Evolutionary conservation across 2,329 filamentous ascomycete species (phyloP), one percentile per base, ranked within the genome.

Genomic region (Trichophyton verrucosum): DNA sequence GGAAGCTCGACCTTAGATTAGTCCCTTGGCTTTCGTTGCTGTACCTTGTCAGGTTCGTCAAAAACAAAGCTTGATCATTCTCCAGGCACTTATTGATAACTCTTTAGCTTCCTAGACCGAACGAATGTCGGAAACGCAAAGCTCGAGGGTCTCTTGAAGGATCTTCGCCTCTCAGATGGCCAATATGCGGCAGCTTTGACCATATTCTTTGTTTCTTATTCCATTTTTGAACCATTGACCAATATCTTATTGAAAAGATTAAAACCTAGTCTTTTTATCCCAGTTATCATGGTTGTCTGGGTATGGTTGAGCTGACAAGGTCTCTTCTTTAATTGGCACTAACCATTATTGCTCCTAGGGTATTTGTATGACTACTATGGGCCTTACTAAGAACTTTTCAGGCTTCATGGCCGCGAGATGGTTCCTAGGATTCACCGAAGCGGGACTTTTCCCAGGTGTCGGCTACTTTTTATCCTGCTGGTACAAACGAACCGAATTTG

Each of bases 401-500:
- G 77, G 78, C 2, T 69, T 81, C 4, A 73, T 80, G 66, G 75
- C 76, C 6, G 75, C 77, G 57, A 76, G 79, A 17, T 77, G 73
- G 73, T 77, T 77, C 63, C 69, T 77, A 0, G 75, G 75, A 3
- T 66, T 76, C 11, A 63, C 69, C 1, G 65, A 66, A 59, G 63
- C 67, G n/a, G 67, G 67, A 3, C 67, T 69, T 46, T 69, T 69
- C 61, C 68, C 67, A 9, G 66, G 67, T 11, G 67, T 68, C 15
- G 61, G 65, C 53, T 69, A 68, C 30, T 60, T 68, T 24, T 63
- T 65, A 44, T 66, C 66, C 9, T 65, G 65, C 36, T 94, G 88
- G 88, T 94, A 92, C 68, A 86, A 82, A 70, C 79, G 88, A 49
- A 82, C 79, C 30, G 88, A 92, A 67, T 86, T 91, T 60, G 88